Percentiles rank a stretch among this genome's conserved stretches.
These are phyloP conservation scores for Exsudoporus frostii DNA, from an alignment of 768 basidiomycete genomes.

Conservation along the genomic window DNA sequence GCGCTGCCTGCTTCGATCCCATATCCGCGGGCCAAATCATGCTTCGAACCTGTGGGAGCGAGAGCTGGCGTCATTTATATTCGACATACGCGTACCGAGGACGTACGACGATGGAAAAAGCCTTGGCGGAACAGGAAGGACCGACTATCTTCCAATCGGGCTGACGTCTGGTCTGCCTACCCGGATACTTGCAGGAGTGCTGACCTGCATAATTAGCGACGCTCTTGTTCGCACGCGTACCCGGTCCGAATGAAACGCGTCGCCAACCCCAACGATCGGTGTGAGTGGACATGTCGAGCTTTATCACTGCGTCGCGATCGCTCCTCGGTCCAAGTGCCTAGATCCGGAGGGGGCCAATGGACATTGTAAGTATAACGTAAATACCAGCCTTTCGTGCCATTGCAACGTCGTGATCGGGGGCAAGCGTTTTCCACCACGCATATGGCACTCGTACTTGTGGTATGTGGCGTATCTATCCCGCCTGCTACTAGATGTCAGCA, in stretches of 20 bases:
- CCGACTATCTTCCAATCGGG: background rate
- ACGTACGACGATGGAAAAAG: background rate
- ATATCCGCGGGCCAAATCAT: slow-evolving; percentile 1
- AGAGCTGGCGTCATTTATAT: background rate
- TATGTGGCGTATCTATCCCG: too few species aligned
- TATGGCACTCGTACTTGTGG: too few species aligned
- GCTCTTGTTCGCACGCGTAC: background rate
- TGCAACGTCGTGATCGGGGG: too few species aligned
- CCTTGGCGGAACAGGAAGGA: background rate
- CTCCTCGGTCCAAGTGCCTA: background rate
- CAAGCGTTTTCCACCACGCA: too few species aligned
- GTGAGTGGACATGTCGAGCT: background rate
- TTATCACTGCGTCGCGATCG: background rate
- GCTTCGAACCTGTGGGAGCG: background rate
- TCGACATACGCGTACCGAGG: background rate
- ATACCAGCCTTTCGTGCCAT: too few species aligned
- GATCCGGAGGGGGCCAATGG: too few species aligned
- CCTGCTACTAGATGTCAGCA: too few species aligned
- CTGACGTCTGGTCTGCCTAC: too few species aligned
- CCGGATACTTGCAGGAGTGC: too few species aligned
- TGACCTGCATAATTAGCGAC: too few species aligned
- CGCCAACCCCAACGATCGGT: background rate
- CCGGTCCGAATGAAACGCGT: background rate
- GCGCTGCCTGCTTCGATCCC: background rate
- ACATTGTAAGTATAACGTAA: too few species aligned